Conservation (phyloP, 169 alveolate genomes). For the Plasmodium malariae region DNA sequence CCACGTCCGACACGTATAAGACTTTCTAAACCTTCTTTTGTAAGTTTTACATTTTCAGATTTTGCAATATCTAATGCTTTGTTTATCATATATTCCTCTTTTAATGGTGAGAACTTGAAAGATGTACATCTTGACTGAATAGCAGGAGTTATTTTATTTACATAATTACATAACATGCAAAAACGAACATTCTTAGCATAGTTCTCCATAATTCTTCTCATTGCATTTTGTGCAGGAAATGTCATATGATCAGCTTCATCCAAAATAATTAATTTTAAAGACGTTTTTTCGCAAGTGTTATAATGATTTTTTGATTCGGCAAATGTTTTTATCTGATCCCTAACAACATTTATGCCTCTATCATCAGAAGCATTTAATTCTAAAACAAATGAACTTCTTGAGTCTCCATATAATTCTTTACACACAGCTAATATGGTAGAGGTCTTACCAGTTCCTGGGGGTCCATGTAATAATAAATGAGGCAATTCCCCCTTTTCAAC, state of each 20-base stretch:
- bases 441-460: slow-evolving; percentile 98
- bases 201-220: slow-evolving; percentile 98
- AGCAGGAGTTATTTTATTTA: slow-evolving; percentile 97
- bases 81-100: slow-evolving; percentile 85
- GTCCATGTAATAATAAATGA: slow-evolving; percentile 96
- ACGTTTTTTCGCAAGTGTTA: slow-evolving; percentile 78
- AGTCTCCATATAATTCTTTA: slow-evolving; percentile 92
- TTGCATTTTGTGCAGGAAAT: slow-evolving; percentile 97
- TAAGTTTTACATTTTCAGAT: slow-evolving; percentile 89
- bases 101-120: slow-evolving; percentile 94
- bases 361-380: slow-evolving; percentile 99
- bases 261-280: slow-evolving; percentile 93
- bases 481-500: slow-evolving; percentile 96
- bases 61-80: slow-evolving; percentile 90
- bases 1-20: slow-evolving; percentile 95
- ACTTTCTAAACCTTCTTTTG: slow-evolving; percentile 90
- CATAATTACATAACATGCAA: slow-evolving; percentile 97
- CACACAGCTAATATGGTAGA: slow-evolving; percentile 95
- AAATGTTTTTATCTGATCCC: slow-evolving; percentile 96
- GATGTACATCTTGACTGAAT: slow-evolving; percentile 98
- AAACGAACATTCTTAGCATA: slow-evolving; percentile 97
- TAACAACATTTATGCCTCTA: slow-evolving; percentile 98
- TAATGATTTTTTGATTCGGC: slow-evolving; percentile 89
- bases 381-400: slow-evolving; percentile 86
- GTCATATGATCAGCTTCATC: slow-evolving; percentile 99